Conservation (phyloP, 2,329 filamentous ascomycete species). For the Aureobasidium namibiae region DNA sequence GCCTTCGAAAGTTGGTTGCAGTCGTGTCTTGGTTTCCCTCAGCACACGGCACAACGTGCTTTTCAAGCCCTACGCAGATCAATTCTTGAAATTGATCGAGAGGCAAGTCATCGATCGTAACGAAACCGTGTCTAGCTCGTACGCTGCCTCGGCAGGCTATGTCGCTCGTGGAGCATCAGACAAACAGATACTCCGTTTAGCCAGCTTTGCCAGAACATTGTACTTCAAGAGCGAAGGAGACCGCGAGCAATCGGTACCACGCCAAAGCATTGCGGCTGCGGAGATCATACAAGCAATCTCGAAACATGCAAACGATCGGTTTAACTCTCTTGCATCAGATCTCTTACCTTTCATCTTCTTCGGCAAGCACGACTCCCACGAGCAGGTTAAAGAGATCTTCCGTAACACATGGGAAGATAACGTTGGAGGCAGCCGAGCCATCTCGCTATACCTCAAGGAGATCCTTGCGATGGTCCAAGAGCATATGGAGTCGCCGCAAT, state of each 20-base stretch:
- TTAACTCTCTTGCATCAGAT: constrained; percentile 64
- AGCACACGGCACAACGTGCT: constrained; percentile 70
- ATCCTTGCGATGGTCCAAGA: constrained; percentile 61
- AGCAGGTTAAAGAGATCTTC: constrained; percentile 72
- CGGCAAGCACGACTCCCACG: constrained; percentile 75
- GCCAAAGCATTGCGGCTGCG: constrained; percentile 61
- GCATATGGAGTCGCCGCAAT: constrained; percentile 71
- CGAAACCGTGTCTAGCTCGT: constrained; percentile 84
- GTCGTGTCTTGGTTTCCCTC: constrained; percentile 73
- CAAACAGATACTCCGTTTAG: constrained; percentile 47
- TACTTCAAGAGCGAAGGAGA: constrained; percentile 82
- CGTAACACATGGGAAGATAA: constrained; percentile 83
- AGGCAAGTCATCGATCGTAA: constrained; percentile 85
- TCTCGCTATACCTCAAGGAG: constrained; percentile 76
- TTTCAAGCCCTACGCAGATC: constrained; percentile 66
- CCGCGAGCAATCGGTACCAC: constrained; percentile 28
- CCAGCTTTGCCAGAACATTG: constrained; percentile 52
- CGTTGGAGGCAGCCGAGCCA: constrained; percentile 73
- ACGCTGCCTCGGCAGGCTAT: constrained; percentile 80
- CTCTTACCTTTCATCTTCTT: constrained; percentile 84
- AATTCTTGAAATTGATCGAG: constrained; percentile 68
- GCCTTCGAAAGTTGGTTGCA: constrained; percentile 88
- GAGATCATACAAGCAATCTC: constrained; percentile 78
- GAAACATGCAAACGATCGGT: constrained; percentile 82
- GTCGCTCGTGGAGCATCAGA: constrained; percentile 60